Base-by-base conservation (phyloP, 805 yeast species). In the Zygosaccharomyces siamensis region DNA sequence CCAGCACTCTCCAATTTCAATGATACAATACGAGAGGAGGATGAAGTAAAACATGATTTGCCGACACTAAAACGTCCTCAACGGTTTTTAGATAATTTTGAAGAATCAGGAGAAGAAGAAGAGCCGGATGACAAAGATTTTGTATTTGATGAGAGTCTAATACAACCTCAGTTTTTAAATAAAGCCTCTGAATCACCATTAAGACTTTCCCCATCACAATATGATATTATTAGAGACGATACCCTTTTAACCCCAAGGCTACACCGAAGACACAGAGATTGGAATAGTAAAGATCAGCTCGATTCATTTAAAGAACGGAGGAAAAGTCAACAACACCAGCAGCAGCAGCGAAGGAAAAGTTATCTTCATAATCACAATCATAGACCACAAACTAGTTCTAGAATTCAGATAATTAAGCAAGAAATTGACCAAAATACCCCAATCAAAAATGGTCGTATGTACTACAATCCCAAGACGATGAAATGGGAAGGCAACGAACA, bases 351-450 rank as follows among this genome's bases (percentile, higher is more conserved):
- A 40, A 10, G 21, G 20, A 36, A 10, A 42, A 24, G 27, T 35
- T 24, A 41, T 7, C 26, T 35, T 20, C 27, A 27, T 12, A 21
- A 30, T 30, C 27, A 27, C 14, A 24, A 41, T 30, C 24, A 30
- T 18, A 16, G 38, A 16, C 30, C 43, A 3, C 38, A 49, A 10
- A 46, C 50, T 10, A 30, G 48, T 3, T 58, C 58, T 12, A 53
- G 58, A 40, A 61, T 62, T n/a, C 56, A 57, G 49, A 62, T 63
- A 7, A 63, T 66, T 21, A 66, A 64, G 46, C 68, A 66, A 54
- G 66, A 63, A 32, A 64, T 66, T 10, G 70, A 64, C 44, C 58
- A 57, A 27, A 62, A 66, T 46, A 63, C 68, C 5, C 69, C 68
- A 3, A 53, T 63, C 23, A 60, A 62, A 43, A 62, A 61, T 32